A percentile compares a stretch with the other conserved stretches of the same genome.
These are phyloP conservation scores for Pilasporangium apinafurcum DNA, from an alignment of 352 stramenopile genomes.

Conservation along the genomic window DNA sequence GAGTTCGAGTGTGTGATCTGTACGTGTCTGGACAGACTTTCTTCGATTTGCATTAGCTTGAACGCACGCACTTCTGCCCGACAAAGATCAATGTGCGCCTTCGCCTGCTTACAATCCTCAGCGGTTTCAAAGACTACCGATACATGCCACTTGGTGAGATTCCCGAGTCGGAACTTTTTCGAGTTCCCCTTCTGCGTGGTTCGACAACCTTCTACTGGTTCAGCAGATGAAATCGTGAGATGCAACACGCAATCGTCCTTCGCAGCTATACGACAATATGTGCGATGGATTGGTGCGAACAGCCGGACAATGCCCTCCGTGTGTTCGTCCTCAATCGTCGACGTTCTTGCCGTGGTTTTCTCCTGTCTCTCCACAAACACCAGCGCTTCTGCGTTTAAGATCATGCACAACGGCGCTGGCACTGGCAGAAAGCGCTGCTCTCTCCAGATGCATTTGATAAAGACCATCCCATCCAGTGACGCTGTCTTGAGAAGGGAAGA, in stretches of 20 bases:
- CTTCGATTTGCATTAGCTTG: constrained; percentile 73
- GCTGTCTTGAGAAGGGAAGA: constrained; percentile 3
- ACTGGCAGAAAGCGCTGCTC: constrained; percentile 69
- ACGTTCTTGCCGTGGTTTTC: constrained; percentile 2
- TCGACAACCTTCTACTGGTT: constrained; percentile 54
- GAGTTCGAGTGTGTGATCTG: constrained; percentile 45
- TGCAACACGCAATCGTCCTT: constrained; percentile 73
- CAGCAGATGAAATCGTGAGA: constrained; percentile 50
- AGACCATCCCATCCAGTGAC: constrained; percentile 61
- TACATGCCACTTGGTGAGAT: constrained; percentile 49
- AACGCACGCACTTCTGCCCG: constrained; percentile 71
- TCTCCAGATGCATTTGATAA: constrained; percentile 63
- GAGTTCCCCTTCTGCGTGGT: constrained; percentile 35
- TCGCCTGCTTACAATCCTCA: constrained; percentile 59
- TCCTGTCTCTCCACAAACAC: constrained; percentile 45
- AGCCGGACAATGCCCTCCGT: constrained; percentile 43
- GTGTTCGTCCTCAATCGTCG: constrained; percentile 12
- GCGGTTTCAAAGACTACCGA: constrained; percentile 53
- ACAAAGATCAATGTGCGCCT: constrained; percentile 66
- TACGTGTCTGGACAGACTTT: constrained; percentile 55
- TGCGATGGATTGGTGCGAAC: constrained; percentile 66
- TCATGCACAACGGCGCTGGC: constrained; percentile 51
- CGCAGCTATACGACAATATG: constrained; percentile 56
- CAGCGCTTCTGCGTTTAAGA: constrained; percentile 71
- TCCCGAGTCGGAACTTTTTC: constrained; percentile 11